Conservation (phyloP, 768 basidiomycete genomes). For the Kwoniella newhampshirensis region DNA sequence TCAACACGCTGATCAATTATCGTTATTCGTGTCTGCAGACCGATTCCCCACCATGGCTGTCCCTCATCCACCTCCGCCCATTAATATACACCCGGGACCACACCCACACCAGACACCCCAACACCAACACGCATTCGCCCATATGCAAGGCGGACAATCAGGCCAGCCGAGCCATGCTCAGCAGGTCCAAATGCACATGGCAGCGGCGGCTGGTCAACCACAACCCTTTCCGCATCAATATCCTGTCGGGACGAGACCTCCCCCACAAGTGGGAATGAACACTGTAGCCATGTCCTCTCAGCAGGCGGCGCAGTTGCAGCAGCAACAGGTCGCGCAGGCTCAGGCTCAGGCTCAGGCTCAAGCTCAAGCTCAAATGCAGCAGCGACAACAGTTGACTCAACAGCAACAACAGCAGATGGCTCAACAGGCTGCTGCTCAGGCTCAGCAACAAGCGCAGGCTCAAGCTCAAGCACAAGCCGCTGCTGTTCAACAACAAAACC, state of each 20-base stretch:
- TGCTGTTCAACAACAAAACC: conserved; percentile 10
- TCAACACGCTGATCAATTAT: too few species aligned
- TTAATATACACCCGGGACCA: conserved; percentile 8
- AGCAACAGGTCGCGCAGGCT: conserved; percentile 28
- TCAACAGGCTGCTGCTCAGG: conserved; percentile 21
- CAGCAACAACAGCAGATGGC: conserved; percentile 16
- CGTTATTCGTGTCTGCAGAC: too few species aligned
- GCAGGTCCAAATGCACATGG: conserved; percentile 29
- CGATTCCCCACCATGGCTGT: conserved; percentile 29
- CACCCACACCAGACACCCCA: conserved; percentile 18
- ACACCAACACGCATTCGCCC: conserved; percentile 14
- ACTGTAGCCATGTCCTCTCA: conserved; percentile 23
- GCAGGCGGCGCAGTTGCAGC: conserved; percentile 27
- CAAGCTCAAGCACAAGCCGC: conserved; percentile 21
- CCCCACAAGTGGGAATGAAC: conserved; percentile 21
- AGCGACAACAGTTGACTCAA: conserved; percentile 8
- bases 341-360: background rate
- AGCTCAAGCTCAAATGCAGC: conserved; percentile 13
- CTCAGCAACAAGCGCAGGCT: conserved; percentile 11
- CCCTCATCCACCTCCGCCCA: conserved; percentile 29
- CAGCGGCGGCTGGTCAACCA: conserved; percentile 12
- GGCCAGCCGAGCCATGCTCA: conserved; percentile 23
- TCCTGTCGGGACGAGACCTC: conserved; percentile 11
- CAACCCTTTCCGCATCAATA: conserved; percentile 28
- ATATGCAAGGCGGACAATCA: conserved; percentile 25